Conservation (phyloP, 441 rosid genomes). For the Manihot esculenta region DNA sequence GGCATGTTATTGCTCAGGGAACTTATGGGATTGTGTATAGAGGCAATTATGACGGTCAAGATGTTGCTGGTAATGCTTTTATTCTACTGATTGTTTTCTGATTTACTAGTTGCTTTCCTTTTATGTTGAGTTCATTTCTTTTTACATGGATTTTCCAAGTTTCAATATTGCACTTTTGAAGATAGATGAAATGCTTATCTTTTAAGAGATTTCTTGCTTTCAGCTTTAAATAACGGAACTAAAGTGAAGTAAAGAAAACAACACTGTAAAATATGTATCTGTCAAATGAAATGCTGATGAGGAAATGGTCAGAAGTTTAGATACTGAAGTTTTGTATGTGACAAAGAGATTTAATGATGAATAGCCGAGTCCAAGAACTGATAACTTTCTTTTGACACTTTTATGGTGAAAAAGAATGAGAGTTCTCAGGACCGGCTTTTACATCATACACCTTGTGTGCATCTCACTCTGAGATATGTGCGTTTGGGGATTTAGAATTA, state of each 20-base stretch:
- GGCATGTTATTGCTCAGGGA: conserved; percentile 63
- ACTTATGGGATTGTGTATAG: conserved; percentile 75
- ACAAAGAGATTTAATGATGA: neutral
- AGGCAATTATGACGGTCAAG: conserved; percentile 65
- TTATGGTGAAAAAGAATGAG: neutral
- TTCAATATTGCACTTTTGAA: neutral
- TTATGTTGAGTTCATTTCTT: neutral
- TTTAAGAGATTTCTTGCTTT: neutral
- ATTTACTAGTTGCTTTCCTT: no score
- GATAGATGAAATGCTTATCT: neutral
- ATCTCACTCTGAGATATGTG: no score
- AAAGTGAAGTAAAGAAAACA: neutral
- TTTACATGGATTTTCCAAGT: neutral
- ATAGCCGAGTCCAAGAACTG: neutral
- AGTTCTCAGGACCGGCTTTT: neutral
- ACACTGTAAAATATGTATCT: neutral
- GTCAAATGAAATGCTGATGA: neutral
- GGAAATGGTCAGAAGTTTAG: neutral
- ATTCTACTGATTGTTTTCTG: neutral
- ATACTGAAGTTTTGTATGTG: neutral
- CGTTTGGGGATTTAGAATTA: neutral
- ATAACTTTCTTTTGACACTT: neutral
- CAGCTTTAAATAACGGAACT: neutral
- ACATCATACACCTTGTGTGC: neutral
- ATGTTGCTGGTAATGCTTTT: conserved; percentile 62